Evolutionary conservation across 2,329 filamentous ascomycete species (phyloP).

Genomic region (Zasmidium cellare): DNA sequence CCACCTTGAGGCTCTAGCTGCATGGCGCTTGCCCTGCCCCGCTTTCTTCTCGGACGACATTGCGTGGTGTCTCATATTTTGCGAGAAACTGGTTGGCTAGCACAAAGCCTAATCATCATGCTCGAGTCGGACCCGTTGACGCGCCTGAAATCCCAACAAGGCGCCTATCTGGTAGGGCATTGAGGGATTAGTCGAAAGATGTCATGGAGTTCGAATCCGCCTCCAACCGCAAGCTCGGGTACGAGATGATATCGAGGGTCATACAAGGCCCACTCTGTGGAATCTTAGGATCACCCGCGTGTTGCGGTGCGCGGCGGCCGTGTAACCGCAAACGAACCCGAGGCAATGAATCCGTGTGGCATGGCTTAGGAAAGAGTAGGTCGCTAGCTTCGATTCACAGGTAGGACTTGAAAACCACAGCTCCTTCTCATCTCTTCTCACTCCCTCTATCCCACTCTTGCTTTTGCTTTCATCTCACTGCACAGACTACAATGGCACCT

Average conservation of each 20-base stretch:
- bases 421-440: background rate
- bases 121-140: no score
- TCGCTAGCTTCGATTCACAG: background rate
- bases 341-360: background rate
- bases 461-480: background rate
- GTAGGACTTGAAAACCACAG: background rate
- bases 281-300: background rate
- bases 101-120: no score
- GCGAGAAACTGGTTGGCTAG: no score
- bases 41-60: no score
- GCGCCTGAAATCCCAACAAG: no score
- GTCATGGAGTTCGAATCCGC: no score
- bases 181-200: no score
- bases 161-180: no score
- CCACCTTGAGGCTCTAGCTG: no score
- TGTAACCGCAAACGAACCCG: background rate
- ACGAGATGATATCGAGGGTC: background rate
- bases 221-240: no score
- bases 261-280: background rate
- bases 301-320: background rate
- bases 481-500: slow-evolving; percentile 39
- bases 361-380: background rate
- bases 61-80: no score
- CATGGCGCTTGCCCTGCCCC: no score
- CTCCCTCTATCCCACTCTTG: background rate